Base-by-base conservation (phyloP, 1,284 basidiomycete genomes). In the Pholiota adiposa region DNA sequence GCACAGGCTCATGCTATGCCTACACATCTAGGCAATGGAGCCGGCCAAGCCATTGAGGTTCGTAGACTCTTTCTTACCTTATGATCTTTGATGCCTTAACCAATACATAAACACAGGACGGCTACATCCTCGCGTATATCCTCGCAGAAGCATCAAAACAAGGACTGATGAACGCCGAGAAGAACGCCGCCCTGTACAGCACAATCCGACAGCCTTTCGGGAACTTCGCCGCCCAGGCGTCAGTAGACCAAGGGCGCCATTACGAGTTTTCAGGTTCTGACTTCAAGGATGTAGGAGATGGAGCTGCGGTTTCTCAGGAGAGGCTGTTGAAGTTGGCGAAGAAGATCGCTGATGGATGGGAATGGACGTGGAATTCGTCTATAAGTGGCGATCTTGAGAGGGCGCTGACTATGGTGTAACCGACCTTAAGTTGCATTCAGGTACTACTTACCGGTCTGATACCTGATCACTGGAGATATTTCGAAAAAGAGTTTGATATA, bases 1-100 rank as follows among this genome's bases (percentile, higher is more conserved):
- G 3, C 5, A 46, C 29, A 75, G 73, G 74, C 73, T 12, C 75
- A 76, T 63, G 74, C 70, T 23, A 76, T 76, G 75, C 54, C 69
- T 0, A 59, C 61, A 18, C 61, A 65, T 55, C 59, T 63, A 40
- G 64, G 64, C 2, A 65, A 61, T 25, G 64, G 64, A 16, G 55
- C 64, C 18, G 64, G 64, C 12, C 64, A 65, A 36, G 64, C 61
- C 6, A 61, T 65, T 34, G 61, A 63, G 50, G 64, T 63, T 53
- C 12, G 51, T 50, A 14, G n/a, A n/a, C n/a, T n/a, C n/a, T n/a
- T n/a, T n/a, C n/a, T n/a, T n/a, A n/a, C n/a, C n/a, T n/a, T n/a
- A n/a, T n/a, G n/a, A n/a, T n/a, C n/a, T n/a, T n/a, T n/a, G n/a
- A n/a, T n/a, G n/a, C n/a, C n/a, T n/a, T n/a, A 50, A 16, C 19